phyloP scores from a whole-genome alignment of 202 grass and related monocot species.

The Bolboschoenoplectus hybrid region DNA sequence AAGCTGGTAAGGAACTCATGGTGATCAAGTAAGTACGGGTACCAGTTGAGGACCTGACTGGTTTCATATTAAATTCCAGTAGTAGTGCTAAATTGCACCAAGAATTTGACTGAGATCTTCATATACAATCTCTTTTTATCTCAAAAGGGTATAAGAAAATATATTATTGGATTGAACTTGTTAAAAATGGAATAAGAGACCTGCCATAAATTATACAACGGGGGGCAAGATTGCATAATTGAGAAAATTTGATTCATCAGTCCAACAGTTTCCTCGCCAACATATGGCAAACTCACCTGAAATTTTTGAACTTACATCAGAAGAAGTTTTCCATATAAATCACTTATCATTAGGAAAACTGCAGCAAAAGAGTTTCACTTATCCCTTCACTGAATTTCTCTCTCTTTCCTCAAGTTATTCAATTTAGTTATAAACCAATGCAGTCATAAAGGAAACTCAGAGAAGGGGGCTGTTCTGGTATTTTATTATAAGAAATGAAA shows the following conservation, averaged over 20 bases:
- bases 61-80: background rate
- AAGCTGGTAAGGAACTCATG: background rate
- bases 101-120: background rate
- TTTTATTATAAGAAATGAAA: conserved; percentile 25
- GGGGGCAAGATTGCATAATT: conserved; percentile 53
- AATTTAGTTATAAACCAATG: conserved; percentile 10
- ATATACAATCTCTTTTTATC: background rate
- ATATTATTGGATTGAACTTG: background rate
- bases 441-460: background rate
- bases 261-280: conserved; percentile 58
- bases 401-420: background rate
- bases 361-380: background rate
- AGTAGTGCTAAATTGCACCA: background rate
- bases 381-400: background rate
- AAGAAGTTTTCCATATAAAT: background rate
- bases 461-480: background rate
- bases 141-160: background rate
- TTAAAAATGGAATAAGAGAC: conserved; percentile 44
- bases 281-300: conserved; percentile 88
- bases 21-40: background rate
- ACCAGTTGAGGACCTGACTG: background rate
- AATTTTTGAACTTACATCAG: conserved; percentile 31
- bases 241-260: conserved; percentile 66
- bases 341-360: background rate
- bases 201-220: conserved; percentile 94